A percentile compares a stretch with the other conserved stretches of the same genome.
phyloP scores from a whole-genome alignment of 108 stramenopile species.

The Nannochloropsis gaditana region DNA sequence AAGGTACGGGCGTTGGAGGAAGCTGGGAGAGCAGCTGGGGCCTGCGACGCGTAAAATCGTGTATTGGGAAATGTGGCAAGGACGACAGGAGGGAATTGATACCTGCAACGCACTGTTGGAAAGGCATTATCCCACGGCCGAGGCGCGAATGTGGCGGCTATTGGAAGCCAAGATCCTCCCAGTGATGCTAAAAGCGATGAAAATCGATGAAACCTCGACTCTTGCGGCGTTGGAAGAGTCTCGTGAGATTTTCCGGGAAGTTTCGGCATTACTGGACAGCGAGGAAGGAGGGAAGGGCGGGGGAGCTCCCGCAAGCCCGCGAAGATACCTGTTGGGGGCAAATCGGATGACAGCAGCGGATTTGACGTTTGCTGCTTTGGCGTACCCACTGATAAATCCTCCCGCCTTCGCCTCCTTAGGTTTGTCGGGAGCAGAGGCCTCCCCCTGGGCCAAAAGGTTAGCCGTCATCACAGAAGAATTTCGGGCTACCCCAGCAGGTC shows the following conservation, averaged over 20 bases:
- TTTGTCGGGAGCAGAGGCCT: not conserved
- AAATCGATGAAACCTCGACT: not conserved
- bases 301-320: not conserved
- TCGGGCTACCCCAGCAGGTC: conserved; percentile 1
- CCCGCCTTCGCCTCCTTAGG: not conserved
- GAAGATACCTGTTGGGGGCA: conserved; percentile 1
- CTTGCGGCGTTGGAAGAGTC: not conserved
- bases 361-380: conserved; percentile 8
- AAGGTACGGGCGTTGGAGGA: not conserved
- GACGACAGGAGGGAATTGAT: not conserved
- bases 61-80: not conserved
- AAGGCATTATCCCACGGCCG: not conserved
- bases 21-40: not conserved
- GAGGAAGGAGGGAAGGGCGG: not conserved
- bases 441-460: not conserved
- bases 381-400: not conserved
- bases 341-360: conserved; percentile 9
- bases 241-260: not conserved
- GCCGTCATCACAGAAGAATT: not conserved
- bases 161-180: not conserved
- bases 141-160: not conserved
- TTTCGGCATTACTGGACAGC: not conserved
- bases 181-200: not conserved
- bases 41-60: not conserved
- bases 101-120: not conserved